Conservation (phyloP, 2,329 filamentous ascomycete genomes). For the Penicillium sp. region DNA sequence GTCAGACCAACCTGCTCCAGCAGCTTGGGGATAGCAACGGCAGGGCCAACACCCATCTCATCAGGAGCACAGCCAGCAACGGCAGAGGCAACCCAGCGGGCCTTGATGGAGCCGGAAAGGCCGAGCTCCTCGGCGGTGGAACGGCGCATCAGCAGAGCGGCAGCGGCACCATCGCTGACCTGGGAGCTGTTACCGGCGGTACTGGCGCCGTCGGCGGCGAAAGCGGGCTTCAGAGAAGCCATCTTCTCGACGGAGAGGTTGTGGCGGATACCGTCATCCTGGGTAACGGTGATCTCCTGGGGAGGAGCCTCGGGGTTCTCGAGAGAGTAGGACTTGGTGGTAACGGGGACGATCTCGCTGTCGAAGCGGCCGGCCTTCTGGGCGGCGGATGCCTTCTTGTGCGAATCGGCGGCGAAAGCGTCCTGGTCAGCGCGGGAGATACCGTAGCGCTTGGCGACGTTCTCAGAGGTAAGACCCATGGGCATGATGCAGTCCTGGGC, state of each 20-base stretch:
- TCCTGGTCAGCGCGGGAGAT: conserved; percentile 79
- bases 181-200: conserved; percentile 88
- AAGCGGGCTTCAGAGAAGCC: conserved; percentile 81
- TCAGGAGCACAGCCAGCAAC: conserved; percentile 81
- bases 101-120: conserved; percentile 70
- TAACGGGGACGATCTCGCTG: conserved; percentile 78
- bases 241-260: conserved; percentile 71
- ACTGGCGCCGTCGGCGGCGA: conserved; percentile 72
- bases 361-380: conserved; percentile 72
- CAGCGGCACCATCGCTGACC: conserved; percentile 86
- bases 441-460: conserved; percentile 77
- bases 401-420: conserved; percentile 75
- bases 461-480: conserved; percentile 91
- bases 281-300: conserved; percentile 68
- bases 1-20: conserved; percentile 69
- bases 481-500: conserved; percentile 88
- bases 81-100: conserved; percentile 77
- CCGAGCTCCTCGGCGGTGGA: conserved; percentile 76
- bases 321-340: conserved; percentile 68
- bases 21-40: conserved; percentile 81
- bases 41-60: conserved; percentile 93
- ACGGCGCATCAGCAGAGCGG: conserved; percentile 81
- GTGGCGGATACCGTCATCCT: conserved; percentile 82
- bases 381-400: conserved; percentile 73
- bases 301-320: conserved; percentile 62